Percentiles rank a stretch among this genome's conserved stretches.
Evolutionary conservation across 2,329 filamentous ascomycete genomes (phyloP).

Genomic region (Curvularia eragrostidis): DNA sequence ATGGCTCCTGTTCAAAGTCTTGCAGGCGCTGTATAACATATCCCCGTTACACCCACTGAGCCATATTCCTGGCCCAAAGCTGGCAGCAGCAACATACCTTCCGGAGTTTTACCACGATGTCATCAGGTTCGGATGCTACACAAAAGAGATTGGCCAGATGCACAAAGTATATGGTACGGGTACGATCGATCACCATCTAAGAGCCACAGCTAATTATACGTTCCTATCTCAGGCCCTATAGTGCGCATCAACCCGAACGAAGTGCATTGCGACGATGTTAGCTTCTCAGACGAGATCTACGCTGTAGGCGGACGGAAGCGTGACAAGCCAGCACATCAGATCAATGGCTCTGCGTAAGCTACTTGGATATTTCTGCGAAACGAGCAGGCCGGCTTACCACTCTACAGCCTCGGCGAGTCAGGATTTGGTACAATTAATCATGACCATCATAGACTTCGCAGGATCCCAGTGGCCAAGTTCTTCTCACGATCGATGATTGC

Average conservation of each 20-base stretch:
- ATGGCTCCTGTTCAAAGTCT: conserved; percentile 23
- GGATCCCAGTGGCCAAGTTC: conserved; percentile 45
- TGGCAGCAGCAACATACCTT: conserved; percentile 45
- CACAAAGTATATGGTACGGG: conserved; percentile 46
- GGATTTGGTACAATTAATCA: conserved; percentile 36
- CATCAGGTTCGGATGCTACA: conserved; percentile 39
- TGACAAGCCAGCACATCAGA: conserved; percentile 35
- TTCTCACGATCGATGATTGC: conserved; percentile 43
- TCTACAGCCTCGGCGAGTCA: conserved; percentile 25
- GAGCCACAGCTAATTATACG: not conserved
- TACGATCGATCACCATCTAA: not conserved
- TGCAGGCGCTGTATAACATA: conserved; percentile 35
- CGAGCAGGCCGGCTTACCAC: not conserved
- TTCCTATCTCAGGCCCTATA: conserved; percentile 34
- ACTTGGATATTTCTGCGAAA: not conserved
- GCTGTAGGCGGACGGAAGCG: conserved; percentile 34
- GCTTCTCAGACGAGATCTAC: conserved; percentile 42
- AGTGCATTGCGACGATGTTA: conserved; percentile 41
- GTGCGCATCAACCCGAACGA: conserved; percentile 45
- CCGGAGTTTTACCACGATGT: conserved; percentile 51
- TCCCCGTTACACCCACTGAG: conserved; percentile 39
- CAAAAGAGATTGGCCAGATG: conserved; percentile 45
- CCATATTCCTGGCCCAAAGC: conserved; percentile 42
- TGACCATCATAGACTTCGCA: conserved; percentile 43
- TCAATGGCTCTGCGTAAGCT: conserved; percentile 37